phyloP scores from a whole-genome alignment of 768 basidiomycete genomes.

The Termitomyces bulborhizus region DNA sequence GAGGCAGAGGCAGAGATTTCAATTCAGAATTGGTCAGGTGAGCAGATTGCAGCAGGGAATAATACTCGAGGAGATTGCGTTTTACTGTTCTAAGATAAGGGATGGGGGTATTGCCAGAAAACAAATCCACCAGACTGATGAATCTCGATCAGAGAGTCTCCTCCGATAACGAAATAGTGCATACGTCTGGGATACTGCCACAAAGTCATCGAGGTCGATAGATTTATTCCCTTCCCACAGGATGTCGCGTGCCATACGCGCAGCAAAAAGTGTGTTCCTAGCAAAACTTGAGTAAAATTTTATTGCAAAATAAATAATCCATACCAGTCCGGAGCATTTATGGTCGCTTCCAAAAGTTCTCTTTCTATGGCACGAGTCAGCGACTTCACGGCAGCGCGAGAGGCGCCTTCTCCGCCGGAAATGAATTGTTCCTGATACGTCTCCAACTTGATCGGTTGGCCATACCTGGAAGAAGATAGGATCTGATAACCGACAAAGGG shows the following conservation, averaged over 20 bases:
- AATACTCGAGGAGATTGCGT: constrained; percentile 76
- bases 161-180: constrained; percentile 22
- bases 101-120: constrained; percentile 61
- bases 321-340: constrained; percentile 95
- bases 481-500: constrained; percentile 1
- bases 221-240: constrained; percentile 83
- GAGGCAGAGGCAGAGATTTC: constrained; percentile 78
- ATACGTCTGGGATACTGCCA: constrained; percentile 86
- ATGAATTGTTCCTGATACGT: constrained; percentile 74
- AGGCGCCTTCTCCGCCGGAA: constrained; percentile 56
- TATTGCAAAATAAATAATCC: constrained; percentile 5
- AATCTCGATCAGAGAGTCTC: constrained; percentile 8
- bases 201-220: constrained; percentile 77
- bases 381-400: constrained; percentile 79
- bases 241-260: constrained; percentile 88
- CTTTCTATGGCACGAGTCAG: constrained; percentile 71
- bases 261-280: constrained; percentile 88
- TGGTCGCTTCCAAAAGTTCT: constrained; percentile 66
- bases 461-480: constrained; percentile 52
- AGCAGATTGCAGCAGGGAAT: constrained; percentile 77
- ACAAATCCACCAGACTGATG: constrained; percentile 78
- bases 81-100: constrained; percentile 57
- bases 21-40: constrained; percentile 83
- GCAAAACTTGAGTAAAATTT: constrained; percentile 1
- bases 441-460: constrained; percentile 71